Evolutionary conservation across 2,329 filamentous ascomycete genomes (phyloP), one percentile per base, ranked within the genome.

Genomic region (Alternaria sp.): DNA sequence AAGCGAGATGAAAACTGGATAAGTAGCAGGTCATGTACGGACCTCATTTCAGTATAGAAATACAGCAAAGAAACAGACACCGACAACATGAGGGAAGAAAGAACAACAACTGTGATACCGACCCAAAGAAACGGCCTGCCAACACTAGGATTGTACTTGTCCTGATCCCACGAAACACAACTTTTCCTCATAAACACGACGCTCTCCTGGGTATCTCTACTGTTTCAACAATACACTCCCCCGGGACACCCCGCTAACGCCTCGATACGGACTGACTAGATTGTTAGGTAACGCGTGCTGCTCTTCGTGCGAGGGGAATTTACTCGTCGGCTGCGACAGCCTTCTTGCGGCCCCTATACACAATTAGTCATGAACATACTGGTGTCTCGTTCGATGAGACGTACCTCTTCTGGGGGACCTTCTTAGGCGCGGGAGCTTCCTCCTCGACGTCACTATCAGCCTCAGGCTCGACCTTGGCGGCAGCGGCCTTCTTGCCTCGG

Each of bases 321-420:
- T 70, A 74, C 45, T 77, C 69, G 12, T 71, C 68, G 10, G 58
- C 57, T 20, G 63, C 55, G 5, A 58, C 58, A 49, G 69, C 62
- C 67, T 74, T 74, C 68, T 71, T 76, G 44, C 70, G 72, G 25
- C 68, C 65, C 62, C 74, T 75, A 18, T 1, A 12, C 2, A 12
- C 20, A 11, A 47, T 76, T 56, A 73, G 66, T n/a, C 5, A 14
- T 23, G 12, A 20, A 23, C 9, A 4, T 10, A 28, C 2, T 9
- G 15, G 10, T n/a, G 20, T 18, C 12, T 5, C 14, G 7, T 8
- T 5, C 1, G 7, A 11, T 30, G 5, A 49, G 5, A 50, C 62
- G 15, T 70, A 78, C 76, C 73, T 73, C 69, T 79, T 79, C 61
- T 72, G 68, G 0, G 73, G 67, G 10, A 60, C 71, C 26, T 75